Base-by-base conservation (phyloP, 768 basidiomycete species). In the Ramaria rubella region DNA sequence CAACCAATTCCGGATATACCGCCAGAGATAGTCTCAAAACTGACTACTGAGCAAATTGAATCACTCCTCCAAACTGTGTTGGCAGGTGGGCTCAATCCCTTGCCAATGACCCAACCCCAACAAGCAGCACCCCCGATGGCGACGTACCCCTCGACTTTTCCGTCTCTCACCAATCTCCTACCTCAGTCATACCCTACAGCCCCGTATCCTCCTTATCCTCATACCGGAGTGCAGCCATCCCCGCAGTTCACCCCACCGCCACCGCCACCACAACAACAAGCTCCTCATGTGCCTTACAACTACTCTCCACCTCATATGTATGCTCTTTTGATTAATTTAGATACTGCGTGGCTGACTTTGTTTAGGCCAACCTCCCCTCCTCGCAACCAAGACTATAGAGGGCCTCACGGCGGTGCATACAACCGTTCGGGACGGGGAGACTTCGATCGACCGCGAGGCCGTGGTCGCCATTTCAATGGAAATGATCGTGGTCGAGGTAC, bases 361-460 rank as follows among this genome's bases (percentile, higher is more conserved):
- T 61, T 63, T 61, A 59, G 58, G 62, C 29, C 68, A 59, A 26
- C 68, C 67, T 29, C 68, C 58, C 31, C 67, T 26, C 61, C 69
- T 59, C 65, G 60, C 46, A 64, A 57, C 56, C 60, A 55, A 64
- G 61, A 59, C 26, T 62, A 61, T 61, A 60, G 65, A n/a, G 57
- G 64, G 24, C 64, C 63, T 4, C 64, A 69, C 49, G 73, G 73
- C 53, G 65, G 72, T 24, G 66, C 66, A 17, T 15, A 51, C 17
- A 49, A 38, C 59, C 50, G 23, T 26, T 42, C 49, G 4, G 30
- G 56, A 23, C 26, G 52, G 55, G 42, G 49, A 17, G 46, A 49
- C n/a, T 43, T 52, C 36, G 71, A 76, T 56, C 71, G 73, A 50
- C 59, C 68, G 8, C 67, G 72, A 8, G 73, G 73, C 0, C 55